Percentiles rank a stretch among this genome's conserved stretches.
phyloP scores from a whole-genome alignment of 345 rosid genomes.

The Citrus inodora region DNA sequence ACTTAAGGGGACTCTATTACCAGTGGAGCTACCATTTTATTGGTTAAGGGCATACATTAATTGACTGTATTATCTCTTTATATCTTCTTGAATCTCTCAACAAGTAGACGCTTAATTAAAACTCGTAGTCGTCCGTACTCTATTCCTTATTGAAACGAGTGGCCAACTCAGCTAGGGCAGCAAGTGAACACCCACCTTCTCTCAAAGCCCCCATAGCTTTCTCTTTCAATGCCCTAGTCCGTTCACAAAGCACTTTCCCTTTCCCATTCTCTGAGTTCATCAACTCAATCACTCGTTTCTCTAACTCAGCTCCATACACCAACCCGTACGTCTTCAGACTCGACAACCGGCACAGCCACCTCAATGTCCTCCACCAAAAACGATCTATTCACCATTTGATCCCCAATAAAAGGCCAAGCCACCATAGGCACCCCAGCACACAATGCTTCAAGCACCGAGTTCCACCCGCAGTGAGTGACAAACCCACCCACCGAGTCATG shows the following conservation, averaged over 20 bases:
- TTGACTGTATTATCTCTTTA: no score
- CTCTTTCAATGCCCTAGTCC: slow-evolving; percentile 26
- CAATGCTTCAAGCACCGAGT: slow-evolving; percentile 38
- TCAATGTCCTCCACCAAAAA: slow-evolving; percentile 28
- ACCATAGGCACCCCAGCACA: slow-evolving; percentile 41
- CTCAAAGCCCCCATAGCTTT: slow-evolving; percentile 33
- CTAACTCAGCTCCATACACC: slow-evolving; percentile 42
- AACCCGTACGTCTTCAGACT: slow-evolving; percentile 18
- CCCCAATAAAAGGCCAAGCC: slow-evolving; percentile 46
- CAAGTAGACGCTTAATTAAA: no score
- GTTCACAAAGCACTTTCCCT: slow-evolving; percentile 10
- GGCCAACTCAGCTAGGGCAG: no score
- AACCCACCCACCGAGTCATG: slow-evolving; percentile 33
- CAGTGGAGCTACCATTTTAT: no score
- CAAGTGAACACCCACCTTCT: slow-evolving; percentile 26
- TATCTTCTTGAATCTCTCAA: no score
- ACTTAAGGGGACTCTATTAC: no score
- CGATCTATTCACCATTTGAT: slow-evolving; percentile 28
- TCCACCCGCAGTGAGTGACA: slow-evolving; percentile 39
- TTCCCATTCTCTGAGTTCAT: slow-evolving; percentile 39
- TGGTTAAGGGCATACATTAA: no score
- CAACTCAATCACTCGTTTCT: slow-evolving; percentile 45
- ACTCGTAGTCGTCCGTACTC: no score
- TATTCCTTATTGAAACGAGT: no score
- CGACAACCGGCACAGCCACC: slow-evolving; percentile 17